Conservation (phyloP, 2,329 filamentous ascomycete genomes). For the Erysiphe pulchra region DNA sequence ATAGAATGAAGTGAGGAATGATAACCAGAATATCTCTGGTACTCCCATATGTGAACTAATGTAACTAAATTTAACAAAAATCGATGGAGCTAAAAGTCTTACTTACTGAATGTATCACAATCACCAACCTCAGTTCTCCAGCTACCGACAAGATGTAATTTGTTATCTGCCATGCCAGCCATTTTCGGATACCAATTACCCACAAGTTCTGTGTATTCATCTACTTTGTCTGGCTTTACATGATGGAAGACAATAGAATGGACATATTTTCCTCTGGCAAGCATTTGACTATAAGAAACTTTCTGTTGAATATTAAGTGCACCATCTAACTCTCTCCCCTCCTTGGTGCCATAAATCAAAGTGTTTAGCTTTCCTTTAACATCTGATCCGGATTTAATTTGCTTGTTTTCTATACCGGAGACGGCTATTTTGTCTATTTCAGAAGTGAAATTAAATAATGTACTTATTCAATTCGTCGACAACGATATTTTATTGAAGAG, state of each 20-base stretch:
- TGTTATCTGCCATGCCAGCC: constrained; percentile 63
- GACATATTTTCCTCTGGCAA: constrained; percentile 92
- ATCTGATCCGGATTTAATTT: constrained; percentile 29
- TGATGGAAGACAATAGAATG: constrained; percentile 94
- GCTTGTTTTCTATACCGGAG: constrained; percentile 17
- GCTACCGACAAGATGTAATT: constrained; percentile 87
- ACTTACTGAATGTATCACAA: constrained; percentile 79
- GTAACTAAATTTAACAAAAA: constrained; percentile 15
- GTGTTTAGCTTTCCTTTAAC: constrained; percentile 53
- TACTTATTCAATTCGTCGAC: constrained; percentile 15
- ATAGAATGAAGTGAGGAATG: constrained; percentile 78
- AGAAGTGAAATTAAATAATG: constrained; percentile 9
- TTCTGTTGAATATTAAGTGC: constrained; percentile 48
- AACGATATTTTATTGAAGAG: constrained; percentile 16
- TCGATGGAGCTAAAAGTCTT: background rate
- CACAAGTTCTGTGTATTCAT: constrained; percentile 78
- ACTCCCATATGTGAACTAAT: constrained; percentile 96
- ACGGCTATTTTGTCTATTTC: background rate
- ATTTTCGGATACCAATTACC: constrained; percentile 82
- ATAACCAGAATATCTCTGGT: constrained; percentile 89
- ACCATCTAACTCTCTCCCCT: constrained; percentile 66
- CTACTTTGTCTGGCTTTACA: constrained; percentile 83
- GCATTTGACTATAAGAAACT: constrained; percentile 79
- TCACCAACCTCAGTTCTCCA: constrained; percentile 97
- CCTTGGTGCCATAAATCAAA: constrained; percentile 90